phyloP scores from a whole-genome alignment of 2,329 filamentous ascomycete species.

The Dothideomycetidae sp. region DNA sequence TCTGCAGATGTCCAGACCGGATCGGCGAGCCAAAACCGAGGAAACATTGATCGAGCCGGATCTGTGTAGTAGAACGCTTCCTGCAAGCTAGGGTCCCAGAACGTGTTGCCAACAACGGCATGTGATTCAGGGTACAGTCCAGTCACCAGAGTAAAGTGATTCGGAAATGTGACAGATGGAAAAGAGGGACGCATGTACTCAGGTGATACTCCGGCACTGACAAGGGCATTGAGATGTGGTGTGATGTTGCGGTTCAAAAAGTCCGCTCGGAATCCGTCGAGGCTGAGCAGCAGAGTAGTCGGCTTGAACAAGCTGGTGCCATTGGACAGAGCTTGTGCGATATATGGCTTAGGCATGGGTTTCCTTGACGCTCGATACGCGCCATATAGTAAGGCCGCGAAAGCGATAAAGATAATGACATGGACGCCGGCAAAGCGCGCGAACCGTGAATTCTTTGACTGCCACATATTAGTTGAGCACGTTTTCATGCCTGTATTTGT shows the following conservation, averaged over 20 bases:
- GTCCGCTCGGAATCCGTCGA: conserved; percentile 92
- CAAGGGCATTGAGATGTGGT: conserved; percentile 63
- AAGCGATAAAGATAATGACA: conserved; percentile 36
- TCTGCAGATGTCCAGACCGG: conserved; percentile 92
- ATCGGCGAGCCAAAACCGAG: conserved; percentile 91
- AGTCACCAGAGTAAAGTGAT: conserved; percentile 87
- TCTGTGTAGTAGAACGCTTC: conserved; percentile 84
- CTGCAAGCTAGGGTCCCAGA: conserved; percentile 68
- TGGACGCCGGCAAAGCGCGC: conserved; percentile 29
- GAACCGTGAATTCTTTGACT: conserved; percentile 23
- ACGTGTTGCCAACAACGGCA: conserved; percentile 83
- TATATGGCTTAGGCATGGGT: conserved; percentile 7
- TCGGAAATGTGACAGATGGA: conserved; percentile 86
- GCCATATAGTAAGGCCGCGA: conserved; percentile 40
- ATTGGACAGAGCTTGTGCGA: conserved; percentile 42
- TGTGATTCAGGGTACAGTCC: conserved; percentile 87
- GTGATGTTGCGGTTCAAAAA: conserved; percentile 76
- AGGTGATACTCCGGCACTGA: conserved; percentile 74
- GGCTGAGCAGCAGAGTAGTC: conserved; percentile 82
- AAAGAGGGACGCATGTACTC: conserved; percentile 90
- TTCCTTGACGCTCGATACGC: conserved; percentile 41
- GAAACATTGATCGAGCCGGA: conserved; percentile 56
- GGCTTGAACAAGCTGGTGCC: conserved; percentile 80
- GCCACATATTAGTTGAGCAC: neutral
- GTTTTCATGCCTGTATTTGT: neutral